Conservation (phyloP, 2,329 filamentous ascomycete species). For the Penicillium italicum region DNA sequence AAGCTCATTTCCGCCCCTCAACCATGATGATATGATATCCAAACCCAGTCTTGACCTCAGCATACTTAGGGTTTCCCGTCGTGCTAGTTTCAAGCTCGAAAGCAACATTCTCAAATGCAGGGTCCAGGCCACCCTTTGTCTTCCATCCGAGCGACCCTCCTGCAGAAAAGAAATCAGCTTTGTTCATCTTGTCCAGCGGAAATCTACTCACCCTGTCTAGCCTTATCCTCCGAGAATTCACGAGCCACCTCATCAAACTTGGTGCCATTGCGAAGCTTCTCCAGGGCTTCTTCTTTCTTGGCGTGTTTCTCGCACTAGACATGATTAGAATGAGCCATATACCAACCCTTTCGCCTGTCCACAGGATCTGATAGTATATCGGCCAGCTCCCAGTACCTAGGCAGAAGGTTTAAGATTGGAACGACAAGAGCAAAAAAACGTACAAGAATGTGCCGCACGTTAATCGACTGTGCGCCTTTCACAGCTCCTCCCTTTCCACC, state of each 20-base stretch:
- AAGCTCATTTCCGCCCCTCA: conserved; percentile 56
- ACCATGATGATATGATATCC: conserved; percentile 70
- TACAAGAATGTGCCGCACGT: conserved; percentile 62
- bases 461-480: conserved; percentile 61
- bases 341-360: neutral
- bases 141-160: conserved; percentile 64
- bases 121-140: conserved; percentile 53
- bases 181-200: neutral
- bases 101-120: conserved; percentile 59
- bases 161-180: conserved; percentile 25
- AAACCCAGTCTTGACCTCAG: conserved; percentile 59
- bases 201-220: conserved; percentile 48
- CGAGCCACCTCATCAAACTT: conserved; percentile 65
- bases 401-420: neutral
- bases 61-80: conserved; percentile 58
- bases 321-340: neutral
- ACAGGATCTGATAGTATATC: neutral
- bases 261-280: conserved; percentile 55
- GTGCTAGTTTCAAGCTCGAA: conserved; percentile 61
- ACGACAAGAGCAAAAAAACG: conserved; percentile 14
- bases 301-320: conserved; percentile 58
- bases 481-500: conserved; percentile 30
- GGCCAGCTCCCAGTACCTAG: neutral
- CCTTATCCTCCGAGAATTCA: conserved; percentile 65
- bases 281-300: conserved; percentile 63